phyloP scores from a whole-genome alignment of 1,284 basidiomycete genomes.

The Amylostereum chailletii region DNA sequence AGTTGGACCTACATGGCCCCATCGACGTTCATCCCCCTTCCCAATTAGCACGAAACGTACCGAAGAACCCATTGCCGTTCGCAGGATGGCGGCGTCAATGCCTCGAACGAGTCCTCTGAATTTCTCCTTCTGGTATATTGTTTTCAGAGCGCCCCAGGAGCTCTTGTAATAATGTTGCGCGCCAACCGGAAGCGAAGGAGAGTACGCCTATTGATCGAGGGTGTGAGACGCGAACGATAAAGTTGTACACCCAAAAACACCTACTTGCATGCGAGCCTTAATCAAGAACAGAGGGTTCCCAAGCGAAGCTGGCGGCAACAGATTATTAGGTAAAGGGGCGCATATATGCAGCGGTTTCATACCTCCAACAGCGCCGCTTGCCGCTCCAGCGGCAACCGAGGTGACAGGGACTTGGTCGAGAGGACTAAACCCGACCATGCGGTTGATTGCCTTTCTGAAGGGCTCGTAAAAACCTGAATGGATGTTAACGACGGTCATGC shows the following conservation, averaged over 20 bases:
- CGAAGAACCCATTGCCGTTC: slow-evolving; percentile 91
- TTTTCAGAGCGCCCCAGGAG: slow-evolving; percentile 73
- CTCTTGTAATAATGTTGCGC: slow-evolving; percentile 88
- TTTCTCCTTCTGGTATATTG: slow-evolving; percentile 75
- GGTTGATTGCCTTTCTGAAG: slow-evolving; percentile 69
- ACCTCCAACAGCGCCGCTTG: slow-evolving; percentile 89
- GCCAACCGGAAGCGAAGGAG: slow-evolving; percentile 88
- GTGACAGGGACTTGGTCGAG: slow-evolving; percentile 65
- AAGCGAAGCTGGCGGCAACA: slow-evolving; percentile 54
- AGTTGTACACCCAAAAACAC: slow-evolving; percentile 13
- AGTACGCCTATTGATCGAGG: slow-evolving; percentile 64
- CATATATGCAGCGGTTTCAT: slow-evolving; percentile 13
- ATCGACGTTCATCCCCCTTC: no score
- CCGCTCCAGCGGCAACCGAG: slow-evolving; percentile 79
- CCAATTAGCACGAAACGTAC: slow-evolving; percentile 27
- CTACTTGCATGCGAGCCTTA: slow-evolving; percentile 93
- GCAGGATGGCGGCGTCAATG: slow-evolving; percentile 87
- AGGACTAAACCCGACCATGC: slow-evolving; percentile 52
- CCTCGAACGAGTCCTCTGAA: slow-evolving; percentile 79
- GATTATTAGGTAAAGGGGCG: slow-evolving; percentile 1
- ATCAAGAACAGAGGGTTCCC: slow-evolving; percentile 95
- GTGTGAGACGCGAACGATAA: slow-evolving; percentile 1
- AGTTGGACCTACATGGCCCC: slow-evolving; percentile 66
- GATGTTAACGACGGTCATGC: slow-evolving; percentile 2
- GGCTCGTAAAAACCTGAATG: slow-evolving; percentile 89